These are phyloP conservation scores for Trichosporon faecale DNA, from an alignment of 1,284 basidiomycete genomes.

Conservation along the genomic window DNA sequence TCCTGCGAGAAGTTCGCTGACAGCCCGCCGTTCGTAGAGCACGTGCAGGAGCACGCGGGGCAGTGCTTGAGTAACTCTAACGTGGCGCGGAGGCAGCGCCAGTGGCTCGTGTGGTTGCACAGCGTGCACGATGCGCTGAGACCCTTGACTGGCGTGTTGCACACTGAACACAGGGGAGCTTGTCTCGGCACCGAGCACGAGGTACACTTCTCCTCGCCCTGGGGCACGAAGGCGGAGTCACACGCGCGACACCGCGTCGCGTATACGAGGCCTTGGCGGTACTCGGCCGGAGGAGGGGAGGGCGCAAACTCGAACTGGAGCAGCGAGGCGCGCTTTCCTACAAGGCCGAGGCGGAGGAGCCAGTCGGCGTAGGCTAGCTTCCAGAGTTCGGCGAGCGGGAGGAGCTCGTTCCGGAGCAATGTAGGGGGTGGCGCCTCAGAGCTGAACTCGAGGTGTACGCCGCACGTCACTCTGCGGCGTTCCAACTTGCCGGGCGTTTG, in stretches of 20 bases:
- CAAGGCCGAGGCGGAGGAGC: slow-evolving; percentile 66
- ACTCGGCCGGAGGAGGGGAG: slow-evolving; percentile 23
- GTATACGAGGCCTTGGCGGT: slow-evolving; percentile 9
- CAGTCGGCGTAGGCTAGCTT: slow-evolving; percentile 67
- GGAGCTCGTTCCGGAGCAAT: slow-evolving; percentile 31
- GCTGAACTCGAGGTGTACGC: slow-evolving; percentile 31
- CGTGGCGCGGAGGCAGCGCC: slow-evolving; percentile 55
- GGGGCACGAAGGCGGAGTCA: slow-evolving; percentile 12
- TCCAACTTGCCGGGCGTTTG: not conserved
- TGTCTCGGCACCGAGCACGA: slow-evolving; percentile 1
- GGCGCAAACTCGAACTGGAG: slow-evolving; percentile 58
- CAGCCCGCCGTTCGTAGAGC: slow-evolving; percentile 29
- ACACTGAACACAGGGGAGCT: slow-evolving; percentile 44
- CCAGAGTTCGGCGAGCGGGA: slow-evolving; percentile 37
- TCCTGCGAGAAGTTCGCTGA: slow-evolving; percentile 16
- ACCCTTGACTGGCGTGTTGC: slow-evolving; percentile 70
- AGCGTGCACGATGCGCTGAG: slow-evolving; percentile 65
- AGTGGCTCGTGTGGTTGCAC: slow-evolving; percentile 66
- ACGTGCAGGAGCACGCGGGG: slow-evolving; percentile 42
- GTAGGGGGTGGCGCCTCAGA: slow-evolving; percentile 32
- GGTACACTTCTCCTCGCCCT: slow-evolving; percentile 7
- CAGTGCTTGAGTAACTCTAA: slow-evolving; percentile 27
- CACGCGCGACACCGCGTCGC: slow-evolving; percentile 23
- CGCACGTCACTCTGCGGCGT: slow-evolving; percentile 23
- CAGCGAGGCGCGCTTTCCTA: slow-evolving; percentile 65